A percentile compares a stretch with the other conserved stretches of the same genome.
Evolutionary conservation across 805 yeast species (phyloP).

Genomic region (Metschnikowia continentalis): DNA sequence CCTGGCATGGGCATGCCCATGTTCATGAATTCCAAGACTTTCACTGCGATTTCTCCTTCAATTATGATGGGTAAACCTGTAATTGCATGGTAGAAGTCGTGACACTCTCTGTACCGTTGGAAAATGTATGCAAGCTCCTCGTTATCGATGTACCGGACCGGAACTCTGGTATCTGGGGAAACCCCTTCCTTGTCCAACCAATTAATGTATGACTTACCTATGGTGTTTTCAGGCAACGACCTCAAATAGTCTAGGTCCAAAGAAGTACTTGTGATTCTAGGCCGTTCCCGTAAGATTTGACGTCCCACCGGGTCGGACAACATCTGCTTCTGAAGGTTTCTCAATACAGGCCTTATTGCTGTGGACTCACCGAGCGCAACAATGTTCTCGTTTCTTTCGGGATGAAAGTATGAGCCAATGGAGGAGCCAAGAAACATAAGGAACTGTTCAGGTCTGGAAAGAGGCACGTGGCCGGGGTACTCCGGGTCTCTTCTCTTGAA

Average conservation of each 20-base stretch:
- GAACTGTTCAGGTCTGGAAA: conserved; percentile 56
- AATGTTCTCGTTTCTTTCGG: conserved; percentile 69
- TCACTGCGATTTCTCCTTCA: conserved; percentile 95
- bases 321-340: conserved; percentile 65
- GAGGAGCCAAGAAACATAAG: conserved; percentile 71
- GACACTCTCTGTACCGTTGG: conserved; percentile 93
- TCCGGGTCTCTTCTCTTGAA: conserved; percentile 41
- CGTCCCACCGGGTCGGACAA: conserved; percentile 73
- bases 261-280: conserved; percentile 73
- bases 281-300: conserved; percentile 69
- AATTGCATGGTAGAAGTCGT: conserved; percentile 92
- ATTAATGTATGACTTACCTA: conserved; percentile 73
- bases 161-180: conserved; percentile 88
- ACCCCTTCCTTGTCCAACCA: conserved; percentile 89
- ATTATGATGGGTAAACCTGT: conserved; percentile 85
- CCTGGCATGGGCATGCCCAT: conserved; percentile 95
- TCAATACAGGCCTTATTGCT: conserved; percentile 66
- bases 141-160: conserved; percentile 83
- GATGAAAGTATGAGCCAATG: conserved; percentile 70
- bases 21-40: conserved; percentile 87
- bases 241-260: conserved; percentile 60
- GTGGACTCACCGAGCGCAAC: conserved; percentile 89
- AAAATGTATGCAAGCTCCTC: conserved; percentile 89
- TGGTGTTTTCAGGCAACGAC: conserved; percentile 57
- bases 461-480: conserved; percentile 78